Conservation (phyloP, 2,329 filamentous ascomycete genomes). For the Penicillium polonicum region DNA sequence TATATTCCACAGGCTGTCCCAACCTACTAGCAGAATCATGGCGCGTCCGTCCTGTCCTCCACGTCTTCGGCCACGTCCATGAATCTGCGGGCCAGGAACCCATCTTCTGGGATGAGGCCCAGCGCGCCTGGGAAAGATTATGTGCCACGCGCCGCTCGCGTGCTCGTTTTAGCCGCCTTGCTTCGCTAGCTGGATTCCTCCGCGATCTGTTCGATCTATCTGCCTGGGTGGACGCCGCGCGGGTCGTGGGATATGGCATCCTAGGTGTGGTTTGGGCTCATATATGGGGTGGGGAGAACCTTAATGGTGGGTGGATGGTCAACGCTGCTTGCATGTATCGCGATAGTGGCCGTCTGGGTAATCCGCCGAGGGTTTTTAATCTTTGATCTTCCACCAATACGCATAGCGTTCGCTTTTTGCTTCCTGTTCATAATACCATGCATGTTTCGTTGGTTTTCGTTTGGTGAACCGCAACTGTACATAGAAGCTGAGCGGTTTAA, state of each 20-base stretch:
- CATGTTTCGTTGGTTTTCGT: background rate
- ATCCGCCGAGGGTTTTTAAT: slow-evolving; percentile 40
- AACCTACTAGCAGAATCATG: slow-evolving; percentile 69
- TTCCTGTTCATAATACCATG: background rate
- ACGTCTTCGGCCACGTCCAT: slow-evolving; percentile 86
- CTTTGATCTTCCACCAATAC: slow-evolving; percentile 19
- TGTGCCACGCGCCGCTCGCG: slow-evolving; percentile 41
- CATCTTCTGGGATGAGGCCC: slow-evolving; percentile 72
- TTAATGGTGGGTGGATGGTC: slow-evolving; percentile 53
- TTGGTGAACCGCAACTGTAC: background rate
- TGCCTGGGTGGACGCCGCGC: slow-evolving; percentile 50
- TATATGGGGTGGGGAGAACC: slow-evolving; percentile 56
- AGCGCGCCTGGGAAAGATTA: slow-evolving; percentile 69
- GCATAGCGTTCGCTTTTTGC: slow-evolving; percentile 4
- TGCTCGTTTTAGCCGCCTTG: slow-evolving; percentile 25
- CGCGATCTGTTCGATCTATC: slow-evolving; percentile 38
- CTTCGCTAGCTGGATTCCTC: slow-evolving; percentile 29
- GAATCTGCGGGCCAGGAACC: slow-evolving; percentile 68
- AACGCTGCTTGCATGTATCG: slow-evolving; percentile 56
- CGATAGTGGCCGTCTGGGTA: slow-evolving; percentile 36
- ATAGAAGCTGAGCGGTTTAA: background rate
- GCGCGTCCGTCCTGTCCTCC: slow-evolving; percentile 70
- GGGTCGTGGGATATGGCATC: slow-evolving; percentile 54
- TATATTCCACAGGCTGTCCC: slow-evolving; percentile 68
- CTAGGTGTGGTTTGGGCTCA: slow-evolving; percentile 60